phyloP scores from a whole-genome alignment of 2,329 filamentous ascomycete genomes.

The Epichloe baconii region DNA sequence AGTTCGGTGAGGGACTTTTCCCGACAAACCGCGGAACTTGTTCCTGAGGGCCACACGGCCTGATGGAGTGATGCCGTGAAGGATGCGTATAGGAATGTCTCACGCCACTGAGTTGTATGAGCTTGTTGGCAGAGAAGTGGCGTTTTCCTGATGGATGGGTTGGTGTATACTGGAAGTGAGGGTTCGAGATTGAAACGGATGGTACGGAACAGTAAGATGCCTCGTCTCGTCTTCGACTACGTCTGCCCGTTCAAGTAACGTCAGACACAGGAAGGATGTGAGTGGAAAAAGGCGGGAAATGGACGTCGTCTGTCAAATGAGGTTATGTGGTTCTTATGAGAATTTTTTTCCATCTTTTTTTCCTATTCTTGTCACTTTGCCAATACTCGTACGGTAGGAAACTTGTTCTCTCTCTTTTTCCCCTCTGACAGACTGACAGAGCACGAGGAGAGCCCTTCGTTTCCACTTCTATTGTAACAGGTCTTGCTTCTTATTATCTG shows the following conservation, averaged over 20 bases:
- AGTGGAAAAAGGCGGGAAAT: not conserved
- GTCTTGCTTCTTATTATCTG: not conserved
- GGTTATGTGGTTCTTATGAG: not conserved
- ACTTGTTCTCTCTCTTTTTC: too few species aligned
- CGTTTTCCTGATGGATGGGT: not conserved
- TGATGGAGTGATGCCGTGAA: not conserved
- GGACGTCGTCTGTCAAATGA: not conserved
- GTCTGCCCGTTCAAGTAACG: too few species aligned
- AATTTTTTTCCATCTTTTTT: not conserved
- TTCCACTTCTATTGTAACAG: not conserved
- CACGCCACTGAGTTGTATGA: not conserved
- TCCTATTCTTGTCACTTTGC: not conserved
- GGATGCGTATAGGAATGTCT: not conserved
- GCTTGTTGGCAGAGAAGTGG: not conserved
- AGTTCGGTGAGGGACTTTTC: not conserved
- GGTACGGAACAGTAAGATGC: not conserved
- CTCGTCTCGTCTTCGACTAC: too few species aligned
- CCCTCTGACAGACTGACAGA: too few species aligned
- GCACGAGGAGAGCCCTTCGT: not conserved
- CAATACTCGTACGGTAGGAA: not conserved
- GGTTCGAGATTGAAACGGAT: too few species aligned
- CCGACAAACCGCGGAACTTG: not conserved
- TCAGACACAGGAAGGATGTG: not conserved
- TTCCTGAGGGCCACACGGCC: not conserved
- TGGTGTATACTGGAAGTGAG: not conserved